Evolutionary conservation across 1,139 yeast species (phyloP).

Genomic region (Hyphopichia khmerensis): DNA sequence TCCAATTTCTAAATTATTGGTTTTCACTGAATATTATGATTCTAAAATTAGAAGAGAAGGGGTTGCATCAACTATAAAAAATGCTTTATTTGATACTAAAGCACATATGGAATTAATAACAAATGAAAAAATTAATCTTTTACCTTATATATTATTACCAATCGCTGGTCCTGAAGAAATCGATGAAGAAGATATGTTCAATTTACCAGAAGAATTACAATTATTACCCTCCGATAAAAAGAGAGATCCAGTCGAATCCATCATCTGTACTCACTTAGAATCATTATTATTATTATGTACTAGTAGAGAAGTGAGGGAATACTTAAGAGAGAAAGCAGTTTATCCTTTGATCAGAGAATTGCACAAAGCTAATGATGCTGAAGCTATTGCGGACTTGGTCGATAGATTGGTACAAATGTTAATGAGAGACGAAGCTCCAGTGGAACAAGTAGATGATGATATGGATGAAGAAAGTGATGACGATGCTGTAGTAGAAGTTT

Average conservation of each 20-base stretch:
- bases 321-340: slow-evolving; percentile 72
- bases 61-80: slow-evolving; percentile 89
- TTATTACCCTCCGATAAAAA: slow-evolving; percentile 71
- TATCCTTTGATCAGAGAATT: slow-evolving; percentile 84
- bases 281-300: slow-evolving; percentile 76
- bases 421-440: slow-evolving; percentile 82
- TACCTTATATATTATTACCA: slow-evolving; percentile 82
- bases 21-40: slow-evolving; percentile 79
- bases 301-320: slow-evolving; percentile 68
- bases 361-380: slow-evolving; percentile 67
- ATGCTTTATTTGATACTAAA: slow-evolving; percentile 78
- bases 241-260: slow-evolving; percentile 69
- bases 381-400: slow-evolving; percentile 64
- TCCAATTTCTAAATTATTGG: slow-evolving; percentile 77
- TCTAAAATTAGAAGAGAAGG: slow-evolving; percentile 85
- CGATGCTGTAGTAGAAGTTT: slow-evolving; percentile 53
- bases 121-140: slow-evolving; percentile 65
- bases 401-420: slow-evolving; percentile 80
- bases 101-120: slow-evolving; percentile 59
- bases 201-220: slow-evolving; percentile 87
- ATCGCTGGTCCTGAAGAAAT: slow-evolving; percentile 81
- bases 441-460: slow-evolving; percentile 19
- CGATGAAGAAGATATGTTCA: slow-evolving; percentile 79
- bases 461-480: slow-evolving; percentile 31
- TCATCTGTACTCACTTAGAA: slow-evolving; percentile 73